Base-by-base conservation (phyloP, 768 basidiomycete genomes). In the Baorangia bicolor region DNA sequence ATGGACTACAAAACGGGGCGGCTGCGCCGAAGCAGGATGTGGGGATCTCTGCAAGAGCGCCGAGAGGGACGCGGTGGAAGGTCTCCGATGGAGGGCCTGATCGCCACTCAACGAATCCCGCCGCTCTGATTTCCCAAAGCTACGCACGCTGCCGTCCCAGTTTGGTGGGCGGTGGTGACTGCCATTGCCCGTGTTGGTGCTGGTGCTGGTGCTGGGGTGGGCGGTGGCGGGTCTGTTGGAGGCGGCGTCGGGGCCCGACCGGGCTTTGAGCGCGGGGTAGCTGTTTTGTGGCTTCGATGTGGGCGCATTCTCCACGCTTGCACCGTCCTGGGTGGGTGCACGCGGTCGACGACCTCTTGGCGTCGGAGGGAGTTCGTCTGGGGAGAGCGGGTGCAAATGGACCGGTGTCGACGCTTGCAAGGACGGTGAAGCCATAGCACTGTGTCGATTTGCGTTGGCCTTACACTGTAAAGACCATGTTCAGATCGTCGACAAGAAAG, bases 331-430 rank as follows among this genome's bases (percentile, higher is more conserved):
- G 20, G 61, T 49, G 53, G 61, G 65, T 46, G 72, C 69, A 48
- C 84, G 82, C 56, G 68, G 74, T 42, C 81, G 75, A 49, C 86
- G 80, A 25, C 79, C 76, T 63, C 75, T 72, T 10, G 78, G 66
- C 2, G 62, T 31, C 2, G 59, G 52, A 18, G 77, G 69, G 25
- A 61, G 60, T 31, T 85, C 81, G 31, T 88, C 87, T 9, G 77
- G 77, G 4, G 81, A 83, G 23, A 92, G 81, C 35, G 90, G 90
- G 64, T 92, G 90, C 0, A 82, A 82, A 57, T 91, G 76, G 21
- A 87, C 86, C 23, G 84, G 83, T 7, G 81, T 86, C 67, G 78
- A 78, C 11, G 56, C 34, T 46, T 67, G 66, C 53, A 44, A 13
- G 39, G 66, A 68, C 42, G 71, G 53, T 33, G 64, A 61, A 49